Evolutionary conservation across 305 asterid species (phyloP).

Genomic region (Solanum aculeatissimum): DNA sequence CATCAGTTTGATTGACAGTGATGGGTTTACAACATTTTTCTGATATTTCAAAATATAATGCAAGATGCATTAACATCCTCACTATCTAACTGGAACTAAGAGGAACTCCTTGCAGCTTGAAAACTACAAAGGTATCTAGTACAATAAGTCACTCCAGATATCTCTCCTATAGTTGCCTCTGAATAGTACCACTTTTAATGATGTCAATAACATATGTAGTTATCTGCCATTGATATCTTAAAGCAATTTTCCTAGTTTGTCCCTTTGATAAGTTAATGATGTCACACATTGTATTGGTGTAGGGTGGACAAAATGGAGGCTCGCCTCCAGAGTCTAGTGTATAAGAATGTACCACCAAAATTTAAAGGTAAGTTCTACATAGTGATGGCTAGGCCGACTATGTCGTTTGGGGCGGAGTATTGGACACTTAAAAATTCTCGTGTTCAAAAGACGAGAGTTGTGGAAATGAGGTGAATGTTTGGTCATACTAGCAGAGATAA

Average conservation of each 20-base stretch:
- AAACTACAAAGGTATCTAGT: not conserved
- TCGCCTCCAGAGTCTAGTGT: not conserved
- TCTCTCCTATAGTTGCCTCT: not conserved
- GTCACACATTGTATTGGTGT: not conserved
- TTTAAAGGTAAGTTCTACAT: not conserved
- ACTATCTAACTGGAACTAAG: not conserved
- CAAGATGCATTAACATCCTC: not conserved
- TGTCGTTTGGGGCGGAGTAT: not conserved
- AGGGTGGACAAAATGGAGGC: not conserved
- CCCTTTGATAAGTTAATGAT: not conserved
- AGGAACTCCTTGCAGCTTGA: not conserved
- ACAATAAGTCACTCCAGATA: not conserved
- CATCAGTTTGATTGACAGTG: not conserved
- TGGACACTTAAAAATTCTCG: not conserved
- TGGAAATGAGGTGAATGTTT: not conserved
- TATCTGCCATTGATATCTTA: not conserved
- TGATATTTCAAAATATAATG: not conserved
- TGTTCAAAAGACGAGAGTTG: not conserved
- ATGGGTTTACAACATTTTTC: not conserved
- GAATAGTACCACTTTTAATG: not conserved
- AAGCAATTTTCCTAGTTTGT: not conserved
- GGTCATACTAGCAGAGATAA: not conserved
- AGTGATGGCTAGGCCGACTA: not conserved
- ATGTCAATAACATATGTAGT: not conserved
- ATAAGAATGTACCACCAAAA: not conserved